These are phyloP conservation scores for Acacia crassicarpa DNA, from an alignment of 306 rosid species.

Conservation along the genomic window DNA sequence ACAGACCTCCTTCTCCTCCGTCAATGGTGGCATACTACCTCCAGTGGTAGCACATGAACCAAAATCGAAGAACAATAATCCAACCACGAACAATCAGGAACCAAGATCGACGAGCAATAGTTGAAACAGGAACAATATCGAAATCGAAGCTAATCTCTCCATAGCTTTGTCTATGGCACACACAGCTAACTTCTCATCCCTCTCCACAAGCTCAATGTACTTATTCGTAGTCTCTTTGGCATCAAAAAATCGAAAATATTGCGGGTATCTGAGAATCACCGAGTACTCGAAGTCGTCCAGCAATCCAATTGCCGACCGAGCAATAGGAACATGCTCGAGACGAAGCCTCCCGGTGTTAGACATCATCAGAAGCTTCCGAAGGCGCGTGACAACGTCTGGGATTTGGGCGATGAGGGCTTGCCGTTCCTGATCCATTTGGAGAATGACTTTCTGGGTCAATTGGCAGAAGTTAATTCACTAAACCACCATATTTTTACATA, in stretches of 20 bases:
- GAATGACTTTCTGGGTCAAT: conserved; percentile 64
- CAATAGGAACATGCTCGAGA: conserved; percentile 80
- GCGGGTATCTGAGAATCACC: conserved; percentile 67
- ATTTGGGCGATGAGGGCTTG: conserved; percentile 51
- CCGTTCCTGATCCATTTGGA: conserved; percentile 72
- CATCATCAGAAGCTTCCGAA: conserved; percentile 81
- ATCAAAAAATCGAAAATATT: conserved; percentile 68
- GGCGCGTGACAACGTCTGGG: conserved; percentile 65
- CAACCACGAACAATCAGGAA: too few species aligned
- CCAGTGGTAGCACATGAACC: too few species aligned
- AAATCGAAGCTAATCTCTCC: conserved; percentile 37
- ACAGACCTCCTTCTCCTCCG: too few species aligned
- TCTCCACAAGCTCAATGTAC: conserved; percentile 68
- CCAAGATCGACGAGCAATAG: too few species aligned
- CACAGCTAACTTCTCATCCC: conserved; percentile 45
- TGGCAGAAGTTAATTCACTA: conserved; percentile 77
- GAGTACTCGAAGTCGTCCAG: conserved; percentile 85
- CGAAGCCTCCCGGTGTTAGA: conserved; percentile 63
- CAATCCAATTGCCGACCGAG: conserved; percentile 64
- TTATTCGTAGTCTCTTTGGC: conserved; percentile 76
- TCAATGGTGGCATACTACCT: too few species aligned
- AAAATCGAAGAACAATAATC: too few species aligned
- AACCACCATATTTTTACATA: too few species aligned
- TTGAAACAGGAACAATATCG: too few species aligned
- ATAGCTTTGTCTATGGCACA: conserved; percentile 75